Evolutionary conservation across 2,329 filamentous ascomycete genomes (phyloP).

Genomic region (Beauveria bassiana): DNA sequence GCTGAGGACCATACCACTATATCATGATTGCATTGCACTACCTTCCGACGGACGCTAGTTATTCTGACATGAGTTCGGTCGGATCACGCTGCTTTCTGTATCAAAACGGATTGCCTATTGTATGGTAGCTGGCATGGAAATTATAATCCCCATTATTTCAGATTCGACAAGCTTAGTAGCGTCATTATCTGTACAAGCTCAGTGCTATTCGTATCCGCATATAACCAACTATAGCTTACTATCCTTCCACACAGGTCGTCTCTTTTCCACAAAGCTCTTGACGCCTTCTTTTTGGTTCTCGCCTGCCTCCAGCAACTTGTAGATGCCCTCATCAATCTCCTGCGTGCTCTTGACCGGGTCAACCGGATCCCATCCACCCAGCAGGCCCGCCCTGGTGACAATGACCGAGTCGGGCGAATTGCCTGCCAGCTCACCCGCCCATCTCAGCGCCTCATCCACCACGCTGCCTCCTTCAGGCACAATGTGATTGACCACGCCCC

Average conservation of each 20-base stretch:
- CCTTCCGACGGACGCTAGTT: too few relatives aligned
- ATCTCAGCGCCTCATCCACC: conserved; percentile 49
- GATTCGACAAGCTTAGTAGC: too few relatives aligned
- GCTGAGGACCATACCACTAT: too few relatives aligned
- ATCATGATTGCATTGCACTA: too few relatives aligned
- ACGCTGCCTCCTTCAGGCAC: conserved; percentile 38
- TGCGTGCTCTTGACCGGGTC: conserved; percentile 56
- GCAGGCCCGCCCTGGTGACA: conserved; percentile 63
- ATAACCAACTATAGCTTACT: conserved; percentile 43
- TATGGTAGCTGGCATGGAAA: too few relatives aligned
- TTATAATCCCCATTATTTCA: too few relatives aligned
- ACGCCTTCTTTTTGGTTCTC: conserved; percentile 72
- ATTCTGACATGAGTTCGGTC: too few relatives aligned
- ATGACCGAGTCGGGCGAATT: conserved; percentile 72
- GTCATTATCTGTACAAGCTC: too few relatives aligned
- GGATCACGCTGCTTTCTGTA: too few relatives aligned
- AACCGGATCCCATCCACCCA: conserved; percentile 63
- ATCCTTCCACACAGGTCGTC: conserved; percentile 58
- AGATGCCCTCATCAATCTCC: conserved; percentile 50
- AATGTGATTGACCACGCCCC: conserved; percentile 65
- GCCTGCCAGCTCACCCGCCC: conserved; percentile 53
- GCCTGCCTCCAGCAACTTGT: conserved; percentile 50
- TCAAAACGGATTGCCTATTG: too few relatives aligned
- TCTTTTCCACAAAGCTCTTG: conserved; percentile 68
- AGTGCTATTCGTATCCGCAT: too few relatives aligned